Evolutionary conservation across 495 filamentous ascomycete species (phyloP), one percentile per base, ranked within the genome.

Genomic region (Glonium stellatum): DNA sequence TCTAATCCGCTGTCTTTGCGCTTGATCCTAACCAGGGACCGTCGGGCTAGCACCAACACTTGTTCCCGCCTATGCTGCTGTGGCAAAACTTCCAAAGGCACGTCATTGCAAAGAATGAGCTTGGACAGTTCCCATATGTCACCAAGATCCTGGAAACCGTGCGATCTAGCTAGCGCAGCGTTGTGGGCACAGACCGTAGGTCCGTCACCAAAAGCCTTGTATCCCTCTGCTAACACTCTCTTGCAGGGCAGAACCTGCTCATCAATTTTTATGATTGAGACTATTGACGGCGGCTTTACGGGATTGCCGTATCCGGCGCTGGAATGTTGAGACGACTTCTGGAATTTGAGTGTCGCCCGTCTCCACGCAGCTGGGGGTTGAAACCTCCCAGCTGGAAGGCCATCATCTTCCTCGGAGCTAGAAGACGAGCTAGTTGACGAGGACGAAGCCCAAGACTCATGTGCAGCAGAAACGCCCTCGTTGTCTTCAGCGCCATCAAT

Each of bases 101-200:
- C 84, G 60, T 87, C 79, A 60, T 88, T 87, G 61, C 86, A 81
- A 42, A 98, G 72, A 0, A 98, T 79, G 58, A 95, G 73, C 27
- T 83, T 84, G 34, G 87, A 77, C 57, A 97, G 84, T 34, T 82
- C 81, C 93, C 93, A 98, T 1, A 95, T 81, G 62, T 90, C 84
- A 31, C 87, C 89, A 25, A 92, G 69, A 65, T 96, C 89, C 36
- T 78, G 70, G 63, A 80, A 83, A 3, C 90, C 90, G 66, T 87
- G 79, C 61, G 84, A 84, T 62, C 84, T 77, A 15, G 92, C 90
- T 50, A 95, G 84, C 6, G 73, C 72, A 5, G 89, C 87, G 72
- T 97, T 98, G 58, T 93, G 87, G 25, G 77, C 75, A 70, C 92
- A 97, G 8, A 95, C 84, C 44, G 86, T 82, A 4, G 84, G 80